phyloP scores from a whole-genome alignment of 371 early-diverging fungal genomes.

The Mucor saturninus region DNA sequence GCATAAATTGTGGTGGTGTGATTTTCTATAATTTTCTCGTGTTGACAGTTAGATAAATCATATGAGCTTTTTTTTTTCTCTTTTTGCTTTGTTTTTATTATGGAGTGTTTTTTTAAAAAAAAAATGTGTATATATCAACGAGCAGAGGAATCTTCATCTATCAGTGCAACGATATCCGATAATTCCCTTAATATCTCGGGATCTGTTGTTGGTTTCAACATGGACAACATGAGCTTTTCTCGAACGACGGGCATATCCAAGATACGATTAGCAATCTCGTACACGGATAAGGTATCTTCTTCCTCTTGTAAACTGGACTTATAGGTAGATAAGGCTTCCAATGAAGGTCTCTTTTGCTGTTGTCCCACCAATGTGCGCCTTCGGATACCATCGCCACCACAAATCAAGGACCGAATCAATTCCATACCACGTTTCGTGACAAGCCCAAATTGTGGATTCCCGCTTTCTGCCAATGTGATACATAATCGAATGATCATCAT shows the following conservation, averaged over 20 bases:
- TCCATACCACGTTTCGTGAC: slow-evolving; percentile 52
- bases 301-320: slow-evolving; percentile 9
- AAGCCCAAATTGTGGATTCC: slow-evolving; percentile 45
- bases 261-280: slow-evolving; percentile 35
- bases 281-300: slow-evolving; percentile 22
- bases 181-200: slow-evolving; percentile 47
- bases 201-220: slow-evolving; percentile 49
- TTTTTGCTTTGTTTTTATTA: neutral
- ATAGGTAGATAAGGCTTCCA: slow-evolving; percentile 8
- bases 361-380: slow-evolving; percentile 16
- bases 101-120: neutral
- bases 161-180: slow-evolving; percentile 43
- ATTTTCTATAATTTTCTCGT: too few species aligned
- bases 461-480: slow-evolving; percentile 57
- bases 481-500: slow-evolving; percentile 58
- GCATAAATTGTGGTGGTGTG: too few species aligned
- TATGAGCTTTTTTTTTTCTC: neutral
- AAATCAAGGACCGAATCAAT: slow-evolving; percentile 42
- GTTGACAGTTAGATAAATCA: neutral
- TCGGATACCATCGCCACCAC: slow-evolving; percentile 44
- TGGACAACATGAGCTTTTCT: slow-evolving; percentile 49
- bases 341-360: slow-evolving; percentile 11
- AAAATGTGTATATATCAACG: neutral
- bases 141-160: slow-evolving; percentile 43
- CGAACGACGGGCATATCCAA: slow-evolving; percentile 46